These are phyloP conservation scores for Strobilomyces dryophilus DNA, from an alignment of 768 basidiomycete genomes.

Conservation along the genomic window DNA sequence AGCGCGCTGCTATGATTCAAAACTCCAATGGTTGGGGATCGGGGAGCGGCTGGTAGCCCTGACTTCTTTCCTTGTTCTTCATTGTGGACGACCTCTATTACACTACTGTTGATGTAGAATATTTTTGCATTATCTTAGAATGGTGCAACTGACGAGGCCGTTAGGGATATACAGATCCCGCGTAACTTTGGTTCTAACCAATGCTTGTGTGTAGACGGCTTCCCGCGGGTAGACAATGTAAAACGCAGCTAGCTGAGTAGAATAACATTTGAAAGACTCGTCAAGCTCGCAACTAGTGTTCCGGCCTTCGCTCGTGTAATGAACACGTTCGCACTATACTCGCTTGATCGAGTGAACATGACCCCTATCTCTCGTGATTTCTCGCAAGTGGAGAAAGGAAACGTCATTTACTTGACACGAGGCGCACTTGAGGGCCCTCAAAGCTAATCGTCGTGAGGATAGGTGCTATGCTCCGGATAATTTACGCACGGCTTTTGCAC, in stretches of 20 bases:
- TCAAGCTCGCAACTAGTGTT: constrained; percentile 32
- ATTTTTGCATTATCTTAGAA: constrained; percentile 21
- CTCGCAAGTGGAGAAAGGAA: constrained; percentile 36
- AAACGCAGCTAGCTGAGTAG: no score
- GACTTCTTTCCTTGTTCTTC: constrained; percentile 18
- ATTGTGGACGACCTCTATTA: constrained; percentile 13
- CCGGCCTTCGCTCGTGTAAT: constrained; percentile 34
- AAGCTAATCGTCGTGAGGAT: constrained; percentile 19
- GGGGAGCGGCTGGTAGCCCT: constrained; percentile 29
- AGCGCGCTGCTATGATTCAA: constrained; percentile 64
- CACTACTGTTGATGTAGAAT: constrained; percentile 27
- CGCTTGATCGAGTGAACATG: constrained; percentile 35
- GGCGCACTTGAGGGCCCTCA: constrained; percentile 36
- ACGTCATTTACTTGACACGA: constrained; percentile 40
- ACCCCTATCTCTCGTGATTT: constrained; percentile 29
- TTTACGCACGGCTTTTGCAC: constrained; percentile 32
- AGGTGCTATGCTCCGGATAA: neutral
- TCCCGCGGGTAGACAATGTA: no score
- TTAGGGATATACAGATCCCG: neutral
- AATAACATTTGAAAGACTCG: no score
- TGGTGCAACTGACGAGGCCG: constrained; percentile 10
- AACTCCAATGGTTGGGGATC: constrained; percentile 36
- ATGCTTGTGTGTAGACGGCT: no score
- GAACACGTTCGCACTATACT: constrained; percentile 19
- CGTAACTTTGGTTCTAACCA: no score